phyloP scores from a whole-genome alignment of 805 yeast species.

The Zygotorulaspora florentina region DNA sequence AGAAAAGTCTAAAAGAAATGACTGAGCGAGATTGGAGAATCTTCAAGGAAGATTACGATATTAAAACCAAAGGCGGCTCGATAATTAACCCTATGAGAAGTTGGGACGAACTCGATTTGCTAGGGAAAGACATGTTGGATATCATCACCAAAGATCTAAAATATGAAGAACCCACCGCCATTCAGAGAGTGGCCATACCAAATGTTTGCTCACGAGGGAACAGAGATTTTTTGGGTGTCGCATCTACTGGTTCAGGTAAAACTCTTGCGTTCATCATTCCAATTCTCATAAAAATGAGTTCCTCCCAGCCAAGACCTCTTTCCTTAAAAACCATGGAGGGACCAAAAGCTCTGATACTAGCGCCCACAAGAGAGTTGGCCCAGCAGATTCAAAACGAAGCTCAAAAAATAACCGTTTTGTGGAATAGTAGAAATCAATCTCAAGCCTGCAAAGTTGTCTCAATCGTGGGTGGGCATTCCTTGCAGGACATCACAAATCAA shows the following conservation, averaged over 20 bases:
- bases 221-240: constrained; percentile 80
- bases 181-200: constrained; percentile 87
- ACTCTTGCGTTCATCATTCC: constrained; percentile 83
- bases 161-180: constrained; percentile 75
- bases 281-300: constrained; percentile 50
- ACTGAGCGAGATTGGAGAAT: constrained; percentile 85
- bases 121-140: constrained; percentile 42
- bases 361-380: constrained; percentile 93
- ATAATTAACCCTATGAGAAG: constrained; percentile 56
- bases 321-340: constrained; percentile 50
- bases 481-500: constrained; percentile 64
- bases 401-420: constrained; percentile 42
- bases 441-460: constrained; percentile 48
- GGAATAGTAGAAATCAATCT: constrained; percentile 29
- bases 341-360: constrained; percentile 69
- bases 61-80: constrained; percentile 47
- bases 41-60: constrained; percentile 70
- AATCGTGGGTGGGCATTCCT: constrained; percentile 85
- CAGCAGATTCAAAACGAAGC: constrained; percentile 76
- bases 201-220: constrained; percentile 44
- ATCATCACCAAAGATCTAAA: constrained; percentile 39
- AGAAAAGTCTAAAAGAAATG: constrained; percentile 64
- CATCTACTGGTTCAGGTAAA: constrained; percentile 96
- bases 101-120: constrained; percentile 60
- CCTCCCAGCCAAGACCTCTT: constrained; percentile 45